Evolutionary conservation across 768 basidiomycete species (phyloP), one percentile per base, ranked within the genome.

Genomic region (Phanerodontia chrysosporium): DNA sequence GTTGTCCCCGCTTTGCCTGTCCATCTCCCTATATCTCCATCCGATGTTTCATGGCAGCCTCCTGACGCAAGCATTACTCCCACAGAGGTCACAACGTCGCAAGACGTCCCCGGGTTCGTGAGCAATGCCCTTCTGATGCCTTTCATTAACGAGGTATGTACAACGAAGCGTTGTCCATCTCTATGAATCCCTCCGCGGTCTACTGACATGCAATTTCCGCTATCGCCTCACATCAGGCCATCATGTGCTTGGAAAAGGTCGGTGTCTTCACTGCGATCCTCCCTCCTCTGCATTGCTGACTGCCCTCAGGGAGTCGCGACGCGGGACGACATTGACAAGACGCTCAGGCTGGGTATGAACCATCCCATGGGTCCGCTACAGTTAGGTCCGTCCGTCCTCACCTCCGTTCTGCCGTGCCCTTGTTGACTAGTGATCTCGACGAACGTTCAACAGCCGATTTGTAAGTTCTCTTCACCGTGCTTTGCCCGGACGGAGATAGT

Each of bases 111-210:
- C 2, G 95, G 93, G 3, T 95, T 94, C 71, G 92, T 95, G n/a
- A 91, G 93, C 1, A 95, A 97, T 66, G 94, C 93, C 0, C 80
- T 95, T 29, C 75, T 98, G 45, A 98, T 98, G 92, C 96, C 96
- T 1, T 98, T 95, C 74, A 88, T 98, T 65, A 98, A 98, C 65
- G 96, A 98, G 80, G 86, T 87, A 66, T 57, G 75, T 54, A 51
- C 48, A 49, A 12, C 29, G 46, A 32, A 32, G n/a, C 30, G 30
- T 30, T 22, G 28, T 25, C 36, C 16, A 44, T 58, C 36, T 16
- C 21, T 13, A 25, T 51, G 25, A 25, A 28, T 55, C 28, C 45
- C 10, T 36, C 52, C 36, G 21, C 52, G n/a, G 35, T 39, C 24
- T 9, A 53, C 30, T 36, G 35, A 53, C 32, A 3, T 25, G 6